Evolutionary conservation across 169 alveolate genomes (phyloP).

Genomic region (Neospora caninum): DNA sequence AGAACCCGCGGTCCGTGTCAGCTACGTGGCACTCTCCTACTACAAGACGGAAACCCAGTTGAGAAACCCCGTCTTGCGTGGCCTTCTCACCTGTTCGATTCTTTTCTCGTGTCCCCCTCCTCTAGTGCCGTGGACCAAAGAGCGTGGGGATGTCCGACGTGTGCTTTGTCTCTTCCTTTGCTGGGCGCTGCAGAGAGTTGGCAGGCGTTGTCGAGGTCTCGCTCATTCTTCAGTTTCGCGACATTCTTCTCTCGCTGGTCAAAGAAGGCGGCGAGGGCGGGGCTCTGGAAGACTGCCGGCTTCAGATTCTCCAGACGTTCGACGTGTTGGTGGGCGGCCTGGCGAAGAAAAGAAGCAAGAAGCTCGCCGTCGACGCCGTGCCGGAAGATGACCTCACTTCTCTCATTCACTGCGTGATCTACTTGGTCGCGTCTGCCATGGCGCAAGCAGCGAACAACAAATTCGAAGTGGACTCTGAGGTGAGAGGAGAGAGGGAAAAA

Average conservation of each 20-base stretch:
- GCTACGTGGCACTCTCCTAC: too few relatives aligned
- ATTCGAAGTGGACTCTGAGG: constrained; percentile 26
- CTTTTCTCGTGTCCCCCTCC: too few relatives aligned
- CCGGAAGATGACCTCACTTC: background rate
- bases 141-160: background rate
- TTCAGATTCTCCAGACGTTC: constrained; percentile 14
- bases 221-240: background rate
- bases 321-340: background rate
- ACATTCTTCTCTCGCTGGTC: background rate
- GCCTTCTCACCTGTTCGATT: too few relatives aligned
- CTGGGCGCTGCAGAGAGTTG: background rate
- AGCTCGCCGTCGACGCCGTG: background rate
- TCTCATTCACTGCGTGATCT: constrained; percentile 32
- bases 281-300: background rate
- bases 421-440: background rate
- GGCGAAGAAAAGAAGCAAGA: constrained; percentile 11
- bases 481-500: background rate
- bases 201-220: constrained; percentile 39
- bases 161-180: background rate
- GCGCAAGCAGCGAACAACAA: background rate
- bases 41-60: too few relatives aligned
- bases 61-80: too few relatives aligned
- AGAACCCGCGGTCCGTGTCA: too few relatives aligned
- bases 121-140: too few relatives aligned
- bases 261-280: background rate